Percentiles rank a stretch among this genome's conserved stretches.
phyloP scores from a whole-genome alignment of 2,329 filamentous ascomycete species.

The Penicillium sp. region DNA sequence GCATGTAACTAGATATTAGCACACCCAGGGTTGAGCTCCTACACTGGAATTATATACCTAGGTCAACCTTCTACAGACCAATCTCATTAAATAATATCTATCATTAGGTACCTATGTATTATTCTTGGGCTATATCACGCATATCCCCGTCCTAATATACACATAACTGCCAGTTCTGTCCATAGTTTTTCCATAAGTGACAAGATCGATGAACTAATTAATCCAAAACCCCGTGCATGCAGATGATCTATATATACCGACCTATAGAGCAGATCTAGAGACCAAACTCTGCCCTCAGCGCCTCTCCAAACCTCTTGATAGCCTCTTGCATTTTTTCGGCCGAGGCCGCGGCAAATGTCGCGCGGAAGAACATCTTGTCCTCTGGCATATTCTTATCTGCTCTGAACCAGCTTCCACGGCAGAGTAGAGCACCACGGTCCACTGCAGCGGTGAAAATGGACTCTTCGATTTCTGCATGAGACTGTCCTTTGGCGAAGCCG shows the following conservation, averaged over 20 bases:
- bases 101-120: not conserved
- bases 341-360: slow-evolving; percentile 81
- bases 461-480: slow-evolving; percentile 63
- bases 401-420: slow-evolving; percentile 86
- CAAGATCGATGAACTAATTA: not conserved
- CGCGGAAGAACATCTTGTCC: slow-evolving; percentile 75
- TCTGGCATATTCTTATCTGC: slow-evolving; percentile 61
- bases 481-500: slow-evolving; percentile 32
- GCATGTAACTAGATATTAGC: too few species aligned
- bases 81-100: not conserved
- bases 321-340: slow-evolving; percentile 67
- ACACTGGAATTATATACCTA: too few species aligned
- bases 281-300: slow-evolving; percentile 61
- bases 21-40: too few species aligned
- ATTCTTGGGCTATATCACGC: not conserved
- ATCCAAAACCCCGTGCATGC: not conserved
- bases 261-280: slow-evolving; percentile 24
- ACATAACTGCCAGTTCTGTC: not conserved
- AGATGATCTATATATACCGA: not conserved
- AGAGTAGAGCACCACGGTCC: slow-evolving; percentile 72
- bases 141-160: not conserved
- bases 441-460: slow-evolving; percentile 78
- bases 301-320: slow-evolving; percentile 70
- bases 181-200: not conserved
- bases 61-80: too few species aligned